phyloP scores from a whole-genome alignment of 768 basidiomycete species.

The Phylloporus arenicola region DNA sequence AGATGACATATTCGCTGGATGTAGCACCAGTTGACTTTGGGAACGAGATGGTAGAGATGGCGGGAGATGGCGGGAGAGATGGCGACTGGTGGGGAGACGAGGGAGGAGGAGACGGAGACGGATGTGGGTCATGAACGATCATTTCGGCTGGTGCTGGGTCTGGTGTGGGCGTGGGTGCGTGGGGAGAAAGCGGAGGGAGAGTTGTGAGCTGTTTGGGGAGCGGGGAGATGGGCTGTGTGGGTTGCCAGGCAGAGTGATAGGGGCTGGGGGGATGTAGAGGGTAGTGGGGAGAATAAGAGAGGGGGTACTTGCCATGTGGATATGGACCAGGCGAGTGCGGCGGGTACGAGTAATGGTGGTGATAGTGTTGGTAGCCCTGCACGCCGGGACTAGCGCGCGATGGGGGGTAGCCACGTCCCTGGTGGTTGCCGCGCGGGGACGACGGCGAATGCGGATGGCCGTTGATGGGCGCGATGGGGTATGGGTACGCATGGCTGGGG shows the following conservation, averaged over 20 bases:
- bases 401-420: constrained; percentile 33
- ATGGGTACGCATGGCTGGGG: constrained; percentile 31
- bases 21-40: neutral
- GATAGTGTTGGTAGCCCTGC: constrained; percentile 31
- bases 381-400: constrained; percentile 36
- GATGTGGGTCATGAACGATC: neutral
- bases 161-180: constrained; percentile 2
- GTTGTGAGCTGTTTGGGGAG: constrained; percentile 61
- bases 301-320: constrained; percentile 30
- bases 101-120: constrained; percentile 18
- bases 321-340: constrained; percentile 29
- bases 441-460: constrained; percentile 34
- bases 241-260: constrained; percentile 42
- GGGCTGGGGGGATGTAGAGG: constrained; percentile 20
- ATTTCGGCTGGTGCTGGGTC: constrained; percentile 3
- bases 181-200: constrained; percentile 28
- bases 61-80: constrained; percentile 5
- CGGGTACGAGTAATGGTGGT: constrained; percentile 25
- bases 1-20: constrained; percentile 50
- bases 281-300: constrained; percentile 31
- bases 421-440: constrained; percentile 33
- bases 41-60: constrained; percentile 3
- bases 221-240: constrained; percentile 48
- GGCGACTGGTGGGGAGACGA: neutral
- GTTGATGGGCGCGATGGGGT: constrained; percentile 40